Base-by-base conservation (phyloP, 495 filamentous ascomycete genomes). In the Xylaria intraflava region DNA sequence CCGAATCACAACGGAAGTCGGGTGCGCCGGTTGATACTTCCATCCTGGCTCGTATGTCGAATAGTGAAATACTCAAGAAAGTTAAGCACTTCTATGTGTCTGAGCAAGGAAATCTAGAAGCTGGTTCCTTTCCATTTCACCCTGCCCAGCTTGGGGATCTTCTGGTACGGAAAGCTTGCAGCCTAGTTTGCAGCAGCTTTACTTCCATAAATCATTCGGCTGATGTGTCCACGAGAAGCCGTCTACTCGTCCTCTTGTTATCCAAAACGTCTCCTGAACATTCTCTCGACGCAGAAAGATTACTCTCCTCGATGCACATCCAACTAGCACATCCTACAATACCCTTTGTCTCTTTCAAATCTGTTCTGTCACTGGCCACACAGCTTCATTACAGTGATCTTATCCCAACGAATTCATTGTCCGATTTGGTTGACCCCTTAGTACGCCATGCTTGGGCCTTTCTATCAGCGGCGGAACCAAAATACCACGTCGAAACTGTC, bases 401-500 rank as follows among this genome's bases (percentile, higher is more conserved):
- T 56, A 68, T 85, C 51, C 72, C 71, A 41, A 69, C 75, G 41
- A 62, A 76, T 38, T 77, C 85, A 48, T 68, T 90, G 6, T 83
- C 83, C 27, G 77, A 82, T 20, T 65, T 92, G 16, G 79, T 91
- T 16, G 76, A 83, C 10, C 72, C 79, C 22, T 67, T 96, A 17
- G 82, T 93, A 12, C 76, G 72, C 12, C 76, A 82, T 53, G 73
- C 91, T 0, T 97, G 92, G 92, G 57, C 71, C 22, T 90, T 86
- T 64, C 72, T 96, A 30, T 88, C 89, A 0, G 84, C 88, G 20
- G 71, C 84, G 17, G 84, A 83, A 51, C 91, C 90, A 0, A 94
- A 94, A 62, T 91, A 91, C 58, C 93, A 95, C 65, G 89, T 97
- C 20, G 92, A 97, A 67, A 83, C 89, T 30, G 88, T 94, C 42